Evolutionary conservation across 2,329 filamentous ascomycete species (phyloP).

Genomic region (Emydomyces testavorans): DNA sequence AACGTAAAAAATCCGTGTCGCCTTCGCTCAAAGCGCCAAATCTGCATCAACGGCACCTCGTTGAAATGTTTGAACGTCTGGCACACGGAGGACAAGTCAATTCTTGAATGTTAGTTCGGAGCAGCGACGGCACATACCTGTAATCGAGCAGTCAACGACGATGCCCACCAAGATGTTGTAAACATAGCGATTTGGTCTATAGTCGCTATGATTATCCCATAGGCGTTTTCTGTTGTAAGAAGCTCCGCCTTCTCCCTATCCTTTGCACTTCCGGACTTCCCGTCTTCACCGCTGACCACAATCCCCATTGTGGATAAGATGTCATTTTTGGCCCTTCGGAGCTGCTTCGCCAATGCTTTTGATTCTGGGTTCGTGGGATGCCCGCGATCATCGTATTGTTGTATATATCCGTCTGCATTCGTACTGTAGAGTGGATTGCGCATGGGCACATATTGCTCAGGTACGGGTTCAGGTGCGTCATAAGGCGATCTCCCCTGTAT

Average conservation of each 20-base stretch:
- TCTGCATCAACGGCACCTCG: conserved; percentile 27
- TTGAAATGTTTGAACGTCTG: conserved; percentile 33
- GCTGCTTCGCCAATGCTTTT: conserved; percentile 29
- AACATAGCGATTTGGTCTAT: conserved; percentile 33
- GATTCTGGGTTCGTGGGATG: conserved; percentile 38
- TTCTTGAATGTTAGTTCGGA: too few species aligned
- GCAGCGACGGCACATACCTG: conserved; percentile 23
- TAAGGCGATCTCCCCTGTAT: conserved; percentile 37
- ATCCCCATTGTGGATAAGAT: conserved; percentile 41
- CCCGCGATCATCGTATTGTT: conserved; percentile 39
- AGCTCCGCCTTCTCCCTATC: conserved; percentile 31
- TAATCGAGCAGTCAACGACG: conserved; percentile 29
- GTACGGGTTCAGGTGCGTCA: conserved; percentile 30
- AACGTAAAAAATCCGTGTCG: conserved; percentile 28
- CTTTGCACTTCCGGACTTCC: conserved; percentile 25
- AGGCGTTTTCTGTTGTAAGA: conserved; percentile 35
- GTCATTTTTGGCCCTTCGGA: conserved; percentile 41
- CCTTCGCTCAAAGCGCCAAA: conserved; percentile 29
- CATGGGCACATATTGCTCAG: conserved; percentile 14
- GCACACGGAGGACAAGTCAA: not conserved
- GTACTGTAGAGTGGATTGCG: conserved; percentile 20
- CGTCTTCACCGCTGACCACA: conserved; percentile 35
- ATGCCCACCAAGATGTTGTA: conserved; percentile 34
- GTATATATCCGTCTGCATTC: conserved; percentile 35
- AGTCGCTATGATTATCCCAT: conserved; percentile 32